phyloP scores from a whole-genome alignment of 495 filamentous ascomycete genomes.

The Hyaloscypha variabilis region DNA sequence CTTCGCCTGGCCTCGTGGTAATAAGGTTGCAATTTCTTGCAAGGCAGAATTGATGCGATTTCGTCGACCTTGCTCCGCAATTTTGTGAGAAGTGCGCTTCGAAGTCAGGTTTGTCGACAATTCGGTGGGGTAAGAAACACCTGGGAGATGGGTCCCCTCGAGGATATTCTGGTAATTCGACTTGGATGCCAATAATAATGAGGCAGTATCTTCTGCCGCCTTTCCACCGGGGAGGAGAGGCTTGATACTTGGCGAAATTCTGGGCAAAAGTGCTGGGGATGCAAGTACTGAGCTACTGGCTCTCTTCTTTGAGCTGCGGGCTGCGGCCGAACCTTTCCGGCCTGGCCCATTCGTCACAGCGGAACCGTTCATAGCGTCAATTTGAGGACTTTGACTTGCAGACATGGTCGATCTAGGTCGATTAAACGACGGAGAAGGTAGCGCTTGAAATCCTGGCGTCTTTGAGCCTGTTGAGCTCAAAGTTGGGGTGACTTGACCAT shows the following conservation, averaged over 20 bases:
- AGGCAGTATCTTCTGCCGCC: constrained; percentile 67
- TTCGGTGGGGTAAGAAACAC: constrained; percentile 87
- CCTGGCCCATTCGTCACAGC: constrained; percentile 12
- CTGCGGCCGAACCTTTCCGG: constrained; percentile 46
- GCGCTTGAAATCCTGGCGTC: constrained; percentile 41
- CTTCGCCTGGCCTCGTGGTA: constrained; percentile 59
- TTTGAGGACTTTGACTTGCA: constrained; percentile 54
- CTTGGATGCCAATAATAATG: constrained; percentile 85
- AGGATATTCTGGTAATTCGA: constrained; percentile 98
- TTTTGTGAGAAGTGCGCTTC: constrained; percentile 96
- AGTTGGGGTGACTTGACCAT: constrained; percentile 38
- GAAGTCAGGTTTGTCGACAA: constrained; percentile 91
- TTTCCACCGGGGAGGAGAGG: constrained; percentile 74
- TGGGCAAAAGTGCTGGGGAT: constrained; percentile 82
- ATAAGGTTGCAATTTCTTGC: constrained; percentile 83
- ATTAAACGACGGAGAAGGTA: constrained; percentile 48
- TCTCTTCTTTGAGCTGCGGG: constrained; percentile 66
- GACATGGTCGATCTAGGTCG: constrained; percentile 45
- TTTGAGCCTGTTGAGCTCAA: constrained; percentile 37
- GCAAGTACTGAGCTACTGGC: constrained; percentile 77
- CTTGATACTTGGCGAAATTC: constrained; percentile 93
- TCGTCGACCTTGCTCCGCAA: constrained; percentile 92
- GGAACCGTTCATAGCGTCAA: constrained; percentile 37
- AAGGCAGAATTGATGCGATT: constrained; percentile 95
- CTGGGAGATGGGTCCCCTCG: constrained; percentile 87